Percentiles rank a stretch among this genome's conserved stretches.
These are phyloP conservation scores for Neurospora sp. DNA, from an alignment of 495 filamentous ascomycete genomes.

Conservation along the genomic window DNA sequence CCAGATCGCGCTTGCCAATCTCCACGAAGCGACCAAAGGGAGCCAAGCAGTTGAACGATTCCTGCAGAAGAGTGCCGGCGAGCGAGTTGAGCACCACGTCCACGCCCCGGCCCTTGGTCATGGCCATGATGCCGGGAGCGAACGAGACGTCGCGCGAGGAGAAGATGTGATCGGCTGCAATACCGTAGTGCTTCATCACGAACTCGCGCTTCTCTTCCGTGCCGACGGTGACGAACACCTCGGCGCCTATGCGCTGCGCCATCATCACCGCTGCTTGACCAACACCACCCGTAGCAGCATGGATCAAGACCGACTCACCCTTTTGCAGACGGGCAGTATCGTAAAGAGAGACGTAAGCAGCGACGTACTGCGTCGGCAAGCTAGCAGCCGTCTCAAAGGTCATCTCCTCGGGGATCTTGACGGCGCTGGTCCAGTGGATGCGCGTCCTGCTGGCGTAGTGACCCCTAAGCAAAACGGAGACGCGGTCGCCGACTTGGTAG, in stretches of 20 bases:
- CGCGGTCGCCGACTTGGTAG: constrained; percentile 37
- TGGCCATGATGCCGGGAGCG: constrained; percentile 29
- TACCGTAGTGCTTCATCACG: constrained; percentile 35
- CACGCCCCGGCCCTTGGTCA: constrained; percentile 41
- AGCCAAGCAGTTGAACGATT: constrained; percentile 43
- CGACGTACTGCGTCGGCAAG: constrained; percentile 42
- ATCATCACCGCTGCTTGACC: constrained; percentile 51
- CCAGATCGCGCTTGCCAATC: constrained; percentile 37
- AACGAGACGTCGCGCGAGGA: constrained; percentile 31
- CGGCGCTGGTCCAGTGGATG: constrained; percentile 12
- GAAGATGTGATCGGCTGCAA: constrained; percentile 46
- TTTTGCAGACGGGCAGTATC: constrained; percentile 26
- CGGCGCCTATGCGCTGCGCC: constrained; percentile 37
- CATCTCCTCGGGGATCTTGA: constrained; percentile 37
- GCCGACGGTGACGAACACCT: constrained; percentile 48
- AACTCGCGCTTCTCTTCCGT: constrained; percentile 35
- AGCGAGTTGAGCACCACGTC: constrained; percentile 54
- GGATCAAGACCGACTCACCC: constrained; percentile 51
- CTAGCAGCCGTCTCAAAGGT: constrained; percentile 39
- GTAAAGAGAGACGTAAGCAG: constrained; percentile 41
- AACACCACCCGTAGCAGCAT: constrained; percentile 45
- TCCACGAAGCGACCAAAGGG: constrained; percentile 50
- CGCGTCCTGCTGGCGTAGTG: constrained; percentile 12
- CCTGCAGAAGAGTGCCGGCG: constrained; percentile 42
- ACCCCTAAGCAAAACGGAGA: constrained; percentile 29